These are phyloP conservation scores for Mycena sp. DNA, from an alignment of 1,284 basidiomycete species.

Conservation along the genomic window DNA sequence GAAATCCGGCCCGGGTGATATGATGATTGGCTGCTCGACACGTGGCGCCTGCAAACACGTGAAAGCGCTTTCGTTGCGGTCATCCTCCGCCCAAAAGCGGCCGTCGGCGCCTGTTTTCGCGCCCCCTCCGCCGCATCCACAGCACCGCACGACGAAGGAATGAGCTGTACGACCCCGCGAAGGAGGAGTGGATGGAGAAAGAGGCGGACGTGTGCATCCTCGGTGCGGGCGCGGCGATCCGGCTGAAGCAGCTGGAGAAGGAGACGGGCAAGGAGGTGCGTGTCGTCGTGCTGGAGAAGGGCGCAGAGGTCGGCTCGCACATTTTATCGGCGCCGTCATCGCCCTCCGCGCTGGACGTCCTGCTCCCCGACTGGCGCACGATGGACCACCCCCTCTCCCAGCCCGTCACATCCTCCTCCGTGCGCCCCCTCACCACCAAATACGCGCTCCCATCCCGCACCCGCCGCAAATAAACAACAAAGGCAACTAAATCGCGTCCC, in stretches of 20 bases:
- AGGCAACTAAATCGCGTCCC: constrained; percentile 91
- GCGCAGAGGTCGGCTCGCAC: constrained; percentile 86
- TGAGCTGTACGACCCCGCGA: too few species aligned
- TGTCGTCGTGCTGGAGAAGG: constrained; percentile 97
- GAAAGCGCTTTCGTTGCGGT: too few species aligned
- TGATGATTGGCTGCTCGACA: too few species aligned
- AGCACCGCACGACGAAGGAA: too few species aligned
- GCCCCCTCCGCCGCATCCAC: too few species aligned
- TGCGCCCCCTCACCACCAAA: constrained; percentile 88
- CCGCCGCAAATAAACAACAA: constrained; percentile 98
- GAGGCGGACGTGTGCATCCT: constrained; percentile 98
- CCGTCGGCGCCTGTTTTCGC: too few species aligned
- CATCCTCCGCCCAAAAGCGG: too few species aligned
- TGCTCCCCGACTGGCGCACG: constrained; percentile 88
- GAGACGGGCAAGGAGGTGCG: constrained; percentile 85
- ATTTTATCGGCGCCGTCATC: constrained; percentile 85
- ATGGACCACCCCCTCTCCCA: constrained; percentile 77
- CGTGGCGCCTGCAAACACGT: too few species aligned
- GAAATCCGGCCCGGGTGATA: too few species aligned
- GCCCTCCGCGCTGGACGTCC: constrained; percentile 92
- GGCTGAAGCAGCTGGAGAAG: constrained; percentile 92
- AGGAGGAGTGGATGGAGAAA: too few species aligned
- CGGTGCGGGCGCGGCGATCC: constrained; percentile 96
- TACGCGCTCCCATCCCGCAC: constrained; percentile 90
- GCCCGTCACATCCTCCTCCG: constrained; percentile 81